Evolutionary conservation across 768 basidiomycete species (phyloP).

Genomic region (Clathrus columnatus): DNA sequence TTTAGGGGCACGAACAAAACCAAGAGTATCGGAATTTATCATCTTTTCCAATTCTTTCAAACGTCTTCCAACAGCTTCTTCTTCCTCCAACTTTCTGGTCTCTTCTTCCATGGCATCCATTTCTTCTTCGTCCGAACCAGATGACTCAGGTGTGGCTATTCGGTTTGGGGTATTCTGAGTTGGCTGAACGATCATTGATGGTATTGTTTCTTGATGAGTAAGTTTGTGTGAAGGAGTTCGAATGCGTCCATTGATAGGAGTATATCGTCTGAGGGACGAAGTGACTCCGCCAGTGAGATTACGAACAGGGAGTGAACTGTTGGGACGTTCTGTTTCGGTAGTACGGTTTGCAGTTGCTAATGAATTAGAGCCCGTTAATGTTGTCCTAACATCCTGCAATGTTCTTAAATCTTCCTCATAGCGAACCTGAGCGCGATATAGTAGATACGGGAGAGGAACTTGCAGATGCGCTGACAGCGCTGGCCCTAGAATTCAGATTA

Average conservation of each 20-base stretch:
- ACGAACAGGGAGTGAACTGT: neutral
- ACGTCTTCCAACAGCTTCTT: conserved; percentile 57
- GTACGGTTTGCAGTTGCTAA: neutral
- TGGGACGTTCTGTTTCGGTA: conserved; percentile 1
- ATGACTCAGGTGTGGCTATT: conserved; percentile 18
- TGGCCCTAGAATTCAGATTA: conserved; percentile 49
- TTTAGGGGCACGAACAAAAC: conserved; percentile 41
- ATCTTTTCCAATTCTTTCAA: conserved; percentile 58
- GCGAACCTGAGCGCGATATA: conserved; percentile 75
- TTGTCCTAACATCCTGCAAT: conserved; percentile 60
- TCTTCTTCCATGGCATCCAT: conserved; percentile 58
- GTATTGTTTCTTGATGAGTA: conserved; percentile 28
- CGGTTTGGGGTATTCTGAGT: conserved; percentile 44
- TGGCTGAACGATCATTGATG: conserved; percentile 29
- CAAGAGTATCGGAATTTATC: conserved; percentile 67
- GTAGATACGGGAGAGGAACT: conserved; percentile 76
- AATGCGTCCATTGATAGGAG: conserved; percentile 60
- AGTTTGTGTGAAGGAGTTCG: conserved; percentile 55
- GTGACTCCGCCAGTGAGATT: conserved; percentile 17
- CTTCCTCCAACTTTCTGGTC: conserved; percentile 57
- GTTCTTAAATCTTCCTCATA: conserved; percentile 82
- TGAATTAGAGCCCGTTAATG: conserved; percentile 39
- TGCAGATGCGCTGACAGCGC: conserved; percentile 70
- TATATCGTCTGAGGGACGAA: conserved; percentile 36
- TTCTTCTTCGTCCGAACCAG: conserved; percentile 34